These are phyloP conservation scores for Tritrichomonas musculus DNA, from an alignment of 208 protist genomes.

Conservation along the genomic window DNA sequence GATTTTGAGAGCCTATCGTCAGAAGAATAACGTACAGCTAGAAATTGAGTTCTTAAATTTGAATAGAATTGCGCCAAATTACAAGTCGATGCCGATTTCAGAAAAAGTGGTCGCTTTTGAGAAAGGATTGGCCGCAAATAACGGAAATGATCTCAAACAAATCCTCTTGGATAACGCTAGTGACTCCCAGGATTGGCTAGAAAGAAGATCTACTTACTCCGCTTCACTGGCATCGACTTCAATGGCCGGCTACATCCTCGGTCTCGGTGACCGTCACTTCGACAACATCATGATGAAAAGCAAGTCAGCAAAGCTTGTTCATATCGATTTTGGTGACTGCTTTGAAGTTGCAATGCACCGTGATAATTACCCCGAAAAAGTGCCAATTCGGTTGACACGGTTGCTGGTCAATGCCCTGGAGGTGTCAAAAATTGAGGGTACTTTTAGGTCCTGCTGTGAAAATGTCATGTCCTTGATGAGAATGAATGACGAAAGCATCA, in stretches of 20 bases:
- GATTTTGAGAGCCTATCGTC: background rate
- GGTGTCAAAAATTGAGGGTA: slow-evolving; percentile 26
- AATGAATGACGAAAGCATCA: background rate
- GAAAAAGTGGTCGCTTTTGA: background rate
- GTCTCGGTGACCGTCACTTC: slow-evolving; percentile 5
- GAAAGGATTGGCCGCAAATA: background rate
- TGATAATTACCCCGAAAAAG: slow-evolving; percentile 16
- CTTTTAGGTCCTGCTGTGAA: background rate
- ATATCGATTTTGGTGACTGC: slow-evolving; percentile 28
- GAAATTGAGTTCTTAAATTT: background rate
- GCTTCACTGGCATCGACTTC: background rate
- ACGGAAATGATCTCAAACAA: background rate
- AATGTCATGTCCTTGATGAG: background rate
- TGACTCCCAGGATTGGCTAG: background rate
- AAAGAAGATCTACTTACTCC: background rate
- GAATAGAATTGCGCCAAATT: background rate
- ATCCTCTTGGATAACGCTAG: background rate
- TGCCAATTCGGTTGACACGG: slow-evolving; percentile 32
- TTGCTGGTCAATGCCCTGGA: background rate
- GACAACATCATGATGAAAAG: slow-evolving; percentile 33
- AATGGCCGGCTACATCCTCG: slow-evolving; percentile 28
- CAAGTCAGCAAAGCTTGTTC: background rate
- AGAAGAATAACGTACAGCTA: background rate
- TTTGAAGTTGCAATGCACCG: slow-evolving; percentile 25
- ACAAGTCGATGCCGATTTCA: background rate